Conservation (phyloP, 73 alveolate species). For the Blepharisma japonicum region DNA sequence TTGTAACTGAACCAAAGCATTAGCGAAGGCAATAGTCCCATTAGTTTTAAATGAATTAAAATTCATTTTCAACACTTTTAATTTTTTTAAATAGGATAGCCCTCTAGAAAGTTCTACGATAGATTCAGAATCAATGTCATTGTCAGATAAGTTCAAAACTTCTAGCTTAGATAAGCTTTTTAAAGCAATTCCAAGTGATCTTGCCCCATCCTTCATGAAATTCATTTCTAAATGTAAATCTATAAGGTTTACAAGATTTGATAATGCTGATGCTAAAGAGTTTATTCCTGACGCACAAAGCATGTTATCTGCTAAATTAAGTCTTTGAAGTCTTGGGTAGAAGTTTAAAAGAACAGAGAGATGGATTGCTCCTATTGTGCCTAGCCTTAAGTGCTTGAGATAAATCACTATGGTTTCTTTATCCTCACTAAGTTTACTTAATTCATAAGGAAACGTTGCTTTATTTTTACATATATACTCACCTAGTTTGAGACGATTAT, state of each 20-base stretch:
- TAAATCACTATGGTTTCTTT: background rate
- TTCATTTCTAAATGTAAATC: background rate
- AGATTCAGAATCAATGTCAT: too few species aligned
- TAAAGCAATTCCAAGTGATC: background rate
- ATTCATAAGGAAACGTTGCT: constrained; percentile 10
- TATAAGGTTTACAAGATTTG: background rate
- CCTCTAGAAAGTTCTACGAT: too few species aligned
- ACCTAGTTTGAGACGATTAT: background rate
- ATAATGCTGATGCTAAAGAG: background rate
- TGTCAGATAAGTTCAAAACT: background rate
- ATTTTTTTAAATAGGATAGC: too few species aligned
- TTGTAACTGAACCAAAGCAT: too few species aligned
- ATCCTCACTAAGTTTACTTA: background rate
- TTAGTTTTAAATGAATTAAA: too few species aligned
- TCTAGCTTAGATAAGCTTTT: background rate
- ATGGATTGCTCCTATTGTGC: background rate
- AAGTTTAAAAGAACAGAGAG: constrained; percentile 12
- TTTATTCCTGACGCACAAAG: background rate
- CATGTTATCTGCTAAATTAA: background rate
- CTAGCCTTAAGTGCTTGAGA: constrained; percentile 1
- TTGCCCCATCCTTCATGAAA: background rate
- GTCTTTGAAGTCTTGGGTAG: background rate
- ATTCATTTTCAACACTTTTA: too few species aligned
- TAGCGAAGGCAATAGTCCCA: too few species aligned
- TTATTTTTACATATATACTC: constrained; percentile 24